phyloP scores from a whole-genome alignment of 1,284 basidiomycete genomes.

The Takashimella koratensis region DNA sequence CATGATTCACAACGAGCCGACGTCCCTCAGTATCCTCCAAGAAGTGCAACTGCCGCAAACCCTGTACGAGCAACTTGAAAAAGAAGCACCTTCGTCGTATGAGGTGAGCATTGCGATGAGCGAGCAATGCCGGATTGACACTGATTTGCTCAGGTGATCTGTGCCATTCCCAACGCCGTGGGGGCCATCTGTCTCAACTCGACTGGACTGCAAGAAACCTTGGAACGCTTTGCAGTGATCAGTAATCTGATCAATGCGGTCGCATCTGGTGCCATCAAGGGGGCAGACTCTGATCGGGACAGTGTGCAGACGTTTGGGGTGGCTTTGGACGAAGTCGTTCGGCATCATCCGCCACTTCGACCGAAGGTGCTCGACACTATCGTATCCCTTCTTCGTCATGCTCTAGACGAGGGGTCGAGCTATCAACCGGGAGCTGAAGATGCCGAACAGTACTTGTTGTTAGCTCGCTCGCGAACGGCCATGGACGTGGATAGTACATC shows the following conservation, averaged over 20 bases:
- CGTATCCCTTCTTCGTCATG: conserved; percentile 63
- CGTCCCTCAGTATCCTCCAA: conserved; percentile 86
- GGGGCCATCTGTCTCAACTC: conserved; percentile 95
- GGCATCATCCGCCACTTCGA: conserved; percentile 91
- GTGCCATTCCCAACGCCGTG: conserved; percentile 91
- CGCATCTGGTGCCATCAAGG: conserved; percentile 77
- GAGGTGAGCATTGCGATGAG: too few relatives aligned
- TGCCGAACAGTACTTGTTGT: conserved; percentile 16
- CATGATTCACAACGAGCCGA: conserved; percentile 98
- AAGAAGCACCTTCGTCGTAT: conserved; percentile 77
- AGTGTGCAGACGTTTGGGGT: conserved; percentile 84
- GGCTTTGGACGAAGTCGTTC: conserved; percentile 89
- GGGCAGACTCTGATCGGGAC: conserved; percentile 81
- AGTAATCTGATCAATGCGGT: conserved; percentile 80
- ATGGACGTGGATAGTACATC: conserved; percentile 6
- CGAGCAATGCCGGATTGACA: too few relatives aligned
- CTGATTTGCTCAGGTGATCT: conserved; percentile 83
- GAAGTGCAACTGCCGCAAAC: conserved; percentile 85
- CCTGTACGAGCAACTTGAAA: conserved; percentile 81
- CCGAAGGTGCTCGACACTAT: conserved; percentile 71
- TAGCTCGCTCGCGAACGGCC: conserved; percentile 3
- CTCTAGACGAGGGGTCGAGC: conserved; percentile 49
- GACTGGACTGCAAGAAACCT: conserved; percentile 76
- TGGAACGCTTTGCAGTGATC: conserved; percentile 72
- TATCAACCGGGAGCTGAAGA: conserved; percentile 24